phyloP scores from a whole-genome alignment of 2,329 filamentous ascomycete genomes.

The Aspergillus pseudoglaucus region DNA sequence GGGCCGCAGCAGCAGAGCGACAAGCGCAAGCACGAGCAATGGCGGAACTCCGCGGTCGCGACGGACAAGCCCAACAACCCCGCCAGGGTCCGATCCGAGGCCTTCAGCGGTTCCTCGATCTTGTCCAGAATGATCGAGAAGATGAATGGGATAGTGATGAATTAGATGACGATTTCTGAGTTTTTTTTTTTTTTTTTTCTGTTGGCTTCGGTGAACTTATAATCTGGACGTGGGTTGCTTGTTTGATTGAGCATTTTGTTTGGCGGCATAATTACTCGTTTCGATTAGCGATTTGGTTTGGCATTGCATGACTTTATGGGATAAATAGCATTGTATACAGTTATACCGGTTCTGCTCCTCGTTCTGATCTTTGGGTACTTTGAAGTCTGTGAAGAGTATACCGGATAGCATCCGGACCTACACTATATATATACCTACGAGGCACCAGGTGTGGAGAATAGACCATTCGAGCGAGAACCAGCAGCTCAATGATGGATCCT shows the following conservation, averaged over 20 bases:
- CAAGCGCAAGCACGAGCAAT: slow-evolving; percentile 35
- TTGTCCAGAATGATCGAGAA: slow-evolving; percentile 49
- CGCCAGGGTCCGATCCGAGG: slow-evolving; percentile 16
- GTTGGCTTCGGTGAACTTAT: neutral
- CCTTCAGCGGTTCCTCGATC: slow-evolving; percentile 47
- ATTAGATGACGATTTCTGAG: slow-evolving; percentile 38
- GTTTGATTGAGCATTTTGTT: neutral
- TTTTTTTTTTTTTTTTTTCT: neutral
- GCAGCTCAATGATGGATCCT: too few species aligned
- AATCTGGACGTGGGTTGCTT: too few species aligned
- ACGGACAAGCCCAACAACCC: slow-evolving; percentile 14
- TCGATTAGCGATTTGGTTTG: too few species aligned
- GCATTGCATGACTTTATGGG: too few species aligned
- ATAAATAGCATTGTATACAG: too few species aligned
- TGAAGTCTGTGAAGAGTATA: too few species aligned
- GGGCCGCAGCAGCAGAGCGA: slow-evolving; percentile 32
- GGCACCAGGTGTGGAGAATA: too few species aligned
- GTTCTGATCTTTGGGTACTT: too few species aligned
- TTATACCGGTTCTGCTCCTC: too few species aligned
- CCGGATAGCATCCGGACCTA: too few species aligned
- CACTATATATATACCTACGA: too few species aligned
- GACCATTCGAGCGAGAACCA: too few species aligned
- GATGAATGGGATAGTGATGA: slow-evolving; percentile 57
- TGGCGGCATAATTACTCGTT: neutral
- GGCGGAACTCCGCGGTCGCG: slow-evolving; percentile 28